Evolutionary conservation across 2,329 filamentous ascomycete genomes (phyloP), one percentile per base, ranked within the genome.

Genomic region (Penicillium brevicompactum): DNA sequence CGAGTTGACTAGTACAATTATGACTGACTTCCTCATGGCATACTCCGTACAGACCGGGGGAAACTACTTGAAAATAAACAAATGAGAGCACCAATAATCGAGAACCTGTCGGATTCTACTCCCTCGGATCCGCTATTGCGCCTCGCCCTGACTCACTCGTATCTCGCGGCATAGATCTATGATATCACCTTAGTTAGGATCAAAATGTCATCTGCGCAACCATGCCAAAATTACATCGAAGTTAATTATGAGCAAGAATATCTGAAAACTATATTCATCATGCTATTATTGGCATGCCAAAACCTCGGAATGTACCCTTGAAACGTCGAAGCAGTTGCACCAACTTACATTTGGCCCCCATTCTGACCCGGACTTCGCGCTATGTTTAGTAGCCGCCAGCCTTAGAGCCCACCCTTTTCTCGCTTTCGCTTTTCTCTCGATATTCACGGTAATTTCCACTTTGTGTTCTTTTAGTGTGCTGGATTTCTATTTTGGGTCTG

Each of bases 141-240:
- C 51, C 46, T 51, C 16, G 47, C 8, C 42, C 14, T 51, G 47
- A 55, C 24, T 51, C 52, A 55, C 24, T 49, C 45, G 38, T 51
- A 51, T 41, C 6, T 41, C 38, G 21, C 38, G 16, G 38, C 16
- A 41, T 51, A 45, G 16, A 46, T 40, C 8, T 34, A 32, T 21
- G 27, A 41, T 41, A 37, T 41, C 38, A 41, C 38, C 18, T 10
- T 41, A 16, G 38, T 5, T 41, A 16, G n/a, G 10, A 41, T 41
- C 16, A 16, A 18, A 41, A 41, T 41, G 38, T 41, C 38, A 41
- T 16, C 38, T 18, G 38, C 18, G 16, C 16, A 16, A 41, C n/a
- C n/a, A 5, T 38, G 9, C 31, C 31, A 37, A 37, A 37, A 37
- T n/a, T 37, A 37, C 6, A 6, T 37, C n/a, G 13, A 5, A 37